Evolutionary conservation across 805 yeast species (phyloP), one percentile per base, ranked within the genome.

Genomic region (Yamadazyma kitorensis): DNA sequence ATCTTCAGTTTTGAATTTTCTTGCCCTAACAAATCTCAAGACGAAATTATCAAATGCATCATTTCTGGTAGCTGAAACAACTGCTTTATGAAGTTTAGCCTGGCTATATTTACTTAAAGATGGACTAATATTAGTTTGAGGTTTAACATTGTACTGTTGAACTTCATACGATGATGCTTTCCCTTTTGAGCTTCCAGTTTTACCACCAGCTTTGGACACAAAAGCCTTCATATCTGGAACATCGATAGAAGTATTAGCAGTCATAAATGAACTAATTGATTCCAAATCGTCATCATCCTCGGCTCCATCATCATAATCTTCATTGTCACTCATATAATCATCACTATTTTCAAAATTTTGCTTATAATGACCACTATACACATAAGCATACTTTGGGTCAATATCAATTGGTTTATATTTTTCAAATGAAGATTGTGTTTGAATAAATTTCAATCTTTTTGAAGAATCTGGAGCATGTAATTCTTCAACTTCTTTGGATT

Each of bases 41-140:
- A 86, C 32, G 45, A 81, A 59, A 48, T 84, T 82, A 58, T 93
- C 99, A 3, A 94, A 84, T 29, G 81, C 70, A 55, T 91, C 98
- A 26, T 78, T 73, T 60, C 91, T 79, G 3, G 30, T 7, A 15
- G 36, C 45, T 6, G 18, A 22, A 26, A 43, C 22, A 4, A 88
- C 9, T 82, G 80, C 54, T 18, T 56, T 56, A 41, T 76, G 74
- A 6, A 79, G 51, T 14, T 67, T 69, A 15, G 67, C 68, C 0
- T 82, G 74, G 16, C 78, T 68, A 39, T 80, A 57, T 29, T 70
- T 74, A 34, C 72, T 63, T 33, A 82, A 54, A 1, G 78, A 61
- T 1, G 71, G 61, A 44, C 76, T 75, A 36, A 79, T 59, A 25
- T 64, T 60, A 1, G 69, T 56, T 13, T 33, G 20, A 3, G 54